Conservation (phyloP, 2,329 filamentous ascomycete species). For the Beauveria sp. region DNA sequence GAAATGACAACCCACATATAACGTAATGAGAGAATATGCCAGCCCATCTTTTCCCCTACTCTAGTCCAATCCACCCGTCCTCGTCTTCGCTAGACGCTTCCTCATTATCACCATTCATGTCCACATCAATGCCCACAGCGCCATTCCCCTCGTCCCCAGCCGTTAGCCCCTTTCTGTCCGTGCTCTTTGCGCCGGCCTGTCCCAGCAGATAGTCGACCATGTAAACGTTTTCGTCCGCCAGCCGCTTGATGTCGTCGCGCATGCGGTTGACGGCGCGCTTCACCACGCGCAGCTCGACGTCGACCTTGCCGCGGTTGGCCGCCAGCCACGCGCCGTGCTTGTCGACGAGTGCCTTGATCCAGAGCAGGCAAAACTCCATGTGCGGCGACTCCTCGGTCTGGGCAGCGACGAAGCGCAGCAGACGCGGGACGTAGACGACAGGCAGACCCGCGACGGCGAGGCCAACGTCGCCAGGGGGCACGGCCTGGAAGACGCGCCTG, state of each 20-base stretch:
- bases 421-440: slow-evolving; percentile 73
- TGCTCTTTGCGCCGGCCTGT: slow-evolving; percentile 32
- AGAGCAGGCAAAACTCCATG: slow-evolving; percentile 88
- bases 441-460: slow-evolving; percentile 76
- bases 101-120: slow-evolving; percentile 24
- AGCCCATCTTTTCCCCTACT: slow-evolving; percentile 24
- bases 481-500: slow-evolving; percentile 75
- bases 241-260: slow-evolving; percentile 69
- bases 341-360: slow-evolving; percentile 78
- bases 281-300: slow-evolving; percentile 76
- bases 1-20: slow-evolving; percentile 3
- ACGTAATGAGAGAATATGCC: background rate
- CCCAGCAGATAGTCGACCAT: slow-evolving; percentile 73
- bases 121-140: slow-evolving; percentile 21
- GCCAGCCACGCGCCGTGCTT: slow-evolving; percentile 81
- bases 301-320: slow-evolving; percentile 69
- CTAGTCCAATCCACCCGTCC: slow-evolving; percentile 42
- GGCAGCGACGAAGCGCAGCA: slow-evolving; percentile 79
- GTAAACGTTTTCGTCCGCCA: slow-evolving; percentile 85
- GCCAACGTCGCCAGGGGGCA: slow-evolving; percentile 65
- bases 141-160: slow-evolving; percentile 16
- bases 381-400: slow-evolving; percentile 87
- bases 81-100: slow-evolving; percentile 30
- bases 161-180: slow-evolving; percentile 17
- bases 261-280: slow-evolving; percentile 74